phyloP scores from a whole-genome alignment of 2,329 filamentous ascomycete genomes.

The Bipolaris victoriae region DNA sequence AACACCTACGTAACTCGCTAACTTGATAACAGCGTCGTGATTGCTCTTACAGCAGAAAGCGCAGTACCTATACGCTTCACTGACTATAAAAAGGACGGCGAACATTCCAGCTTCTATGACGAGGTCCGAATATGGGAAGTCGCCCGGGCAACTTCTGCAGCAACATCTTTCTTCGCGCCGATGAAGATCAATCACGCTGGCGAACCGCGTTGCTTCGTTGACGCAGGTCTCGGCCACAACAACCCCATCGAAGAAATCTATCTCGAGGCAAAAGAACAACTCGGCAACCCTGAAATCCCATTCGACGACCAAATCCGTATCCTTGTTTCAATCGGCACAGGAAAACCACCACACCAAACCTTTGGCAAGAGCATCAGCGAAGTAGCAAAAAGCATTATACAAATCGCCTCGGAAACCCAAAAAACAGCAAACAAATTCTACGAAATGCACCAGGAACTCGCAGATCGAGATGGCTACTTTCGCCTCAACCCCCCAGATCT shows the following conservation, averaged over 20 bases:
- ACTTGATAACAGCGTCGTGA: slow-evolving; percentile 10
- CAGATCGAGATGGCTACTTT: slow-evolving; percentile 6
- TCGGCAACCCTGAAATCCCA: not conserved
- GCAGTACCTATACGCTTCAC: slow-evolving; percentile 10
- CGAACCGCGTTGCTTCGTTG: slow-evolving; percentile 46
- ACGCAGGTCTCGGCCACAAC: slow-evolving; percentile 49
- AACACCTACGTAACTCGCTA: not conserved
- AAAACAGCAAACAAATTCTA: slow-evolving; percentile 12
- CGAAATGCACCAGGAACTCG: not conserved
- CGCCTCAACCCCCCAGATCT: slow-evolving; percentile 13
- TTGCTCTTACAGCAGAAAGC: slow-evolving; percentile 11
- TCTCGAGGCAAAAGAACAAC: slow-evolving; percentile 33
- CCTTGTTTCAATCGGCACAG: slow-evolving; percentile 14
- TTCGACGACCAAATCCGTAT: slow-evolving; percentile 11
- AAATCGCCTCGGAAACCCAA: slow-evolving; percentile 17
- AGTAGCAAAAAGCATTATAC: slow-evolving; percentile 8
- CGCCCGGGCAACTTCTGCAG: slow-evolving; percentile 24
- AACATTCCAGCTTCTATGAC: slow-evolving; percentile 16
- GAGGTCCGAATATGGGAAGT: slow-evolving; percentile 41
- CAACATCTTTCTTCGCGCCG: slow-evolving; percentile 39
- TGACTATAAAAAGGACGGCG: slow-evolving; percentile 8
- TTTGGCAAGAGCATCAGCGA: slow-evolving; percentile 11
- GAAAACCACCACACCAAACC: slow-evolving; percentile 3
- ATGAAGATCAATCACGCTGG: slow-evolving; percentile 38
- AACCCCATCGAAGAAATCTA: slow-evolving; percentile 53